Conservation (phyloP, 1,284 basidiomycete species). For the Papiliotrema fonsecae region DNA sequence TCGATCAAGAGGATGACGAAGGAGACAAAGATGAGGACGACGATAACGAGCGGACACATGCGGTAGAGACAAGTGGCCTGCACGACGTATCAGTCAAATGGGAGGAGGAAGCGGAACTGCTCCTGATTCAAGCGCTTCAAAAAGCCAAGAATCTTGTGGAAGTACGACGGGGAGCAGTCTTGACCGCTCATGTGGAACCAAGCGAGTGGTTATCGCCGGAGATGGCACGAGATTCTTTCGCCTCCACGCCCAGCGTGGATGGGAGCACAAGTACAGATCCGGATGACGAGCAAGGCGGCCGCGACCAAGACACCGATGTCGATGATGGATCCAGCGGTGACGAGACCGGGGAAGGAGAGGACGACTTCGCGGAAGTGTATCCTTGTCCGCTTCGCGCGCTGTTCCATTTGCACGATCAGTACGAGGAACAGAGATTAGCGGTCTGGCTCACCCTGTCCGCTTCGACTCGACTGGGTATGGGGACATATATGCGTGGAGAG, state of each 20-base stretch:
- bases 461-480: slow-evolving; percentile 21
- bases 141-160: neutral
- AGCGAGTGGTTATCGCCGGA: neutral
- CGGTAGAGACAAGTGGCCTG: neutral
- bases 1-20: slow-evolving; percentile 11
- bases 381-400: slow-evolving; percentile 25
- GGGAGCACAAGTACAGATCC: neutral
- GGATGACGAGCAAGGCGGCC: neutral
- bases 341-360: slow-evolving; percentile 5
- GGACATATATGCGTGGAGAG: slow-evolving; percentile 25
- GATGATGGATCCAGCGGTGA: slow-evolving; percentile 22
- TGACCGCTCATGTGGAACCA: neutral
- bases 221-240: neutral
- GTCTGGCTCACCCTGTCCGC: slow-evolving; percentile 25
- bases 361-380: slow-evolving; percentile 7
- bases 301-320: neutral
- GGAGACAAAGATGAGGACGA: slow-evolving; percentile 17
- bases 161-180: slow-evolving; percentile 2
- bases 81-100: neutral
- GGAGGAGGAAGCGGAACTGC: slow-evolving; percentile 3
- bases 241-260: no score
- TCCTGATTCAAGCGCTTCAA: neutral
- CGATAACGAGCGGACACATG: slow-evolving; percentile 3
- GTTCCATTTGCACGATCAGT: slow-evolving; percentile 31
- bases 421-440: slow-evolving; percentile 33